Percentiles rank a stretch among this genome's conserved stretches.
Conservation (phyloP, 306 rosid genomes). For the Crotalaria pallida region DNA sequence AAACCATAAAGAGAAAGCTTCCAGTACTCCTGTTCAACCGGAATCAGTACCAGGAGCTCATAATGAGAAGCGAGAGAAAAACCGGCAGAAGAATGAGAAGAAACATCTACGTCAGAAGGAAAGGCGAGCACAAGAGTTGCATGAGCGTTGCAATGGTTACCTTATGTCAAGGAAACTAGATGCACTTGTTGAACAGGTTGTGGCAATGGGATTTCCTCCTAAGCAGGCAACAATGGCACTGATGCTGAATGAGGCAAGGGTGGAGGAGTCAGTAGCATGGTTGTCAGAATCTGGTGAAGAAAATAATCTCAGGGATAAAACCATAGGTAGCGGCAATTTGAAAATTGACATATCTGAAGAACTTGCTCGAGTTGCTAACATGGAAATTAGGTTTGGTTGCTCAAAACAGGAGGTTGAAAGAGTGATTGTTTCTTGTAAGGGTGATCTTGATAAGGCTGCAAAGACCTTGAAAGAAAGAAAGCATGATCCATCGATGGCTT, state of each 20-base stretch:
- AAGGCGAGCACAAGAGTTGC: slow-evolving; percentile 93
- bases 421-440: slow-evolving; percentile 74
- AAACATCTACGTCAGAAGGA: slow-evolving; percentile 99
- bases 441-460: slow-evolving; percentile 86
- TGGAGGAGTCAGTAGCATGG: slow-evolving; percentile 91
- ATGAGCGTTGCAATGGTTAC: slow-evolving; percentile 77
- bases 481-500: slow-evolving; percentile 54
- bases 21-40: slow-evolving; percentile 43
- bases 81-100: slow-evolving; percentile 89
- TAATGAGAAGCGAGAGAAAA: slow-evolving; percentile 87
- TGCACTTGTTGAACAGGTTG: slow-evolving; percentile 82
- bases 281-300: slow-evolving; percentile 72
- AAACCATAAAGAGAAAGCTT: slow-evolving; percentile 75
- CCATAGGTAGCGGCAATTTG: slow-evolving; percentile 45
- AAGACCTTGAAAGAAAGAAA: slow-evolving; percentile 59
- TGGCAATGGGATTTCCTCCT: slow-evolving; percentile 84
- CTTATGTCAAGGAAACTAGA: slow-evolving; percentile 95
- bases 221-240: slow-evolving; percentile 87
- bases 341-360: slow-evolving; percentile 98
- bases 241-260: slow-evolving; percentile 80
- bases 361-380: slow-evolving; percentile 61
- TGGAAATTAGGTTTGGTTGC: slow-evolving; percentile 61
- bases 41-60: slow-evolving; percentile 92
- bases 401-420: slow-evolving; percentile 96
- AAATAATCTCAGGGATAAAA: slow-evolving; percentile 45